Base-by-base conservation (phyloP, 1,139 yeast genomes). In the Yamadazyma aaseri region DNA sequence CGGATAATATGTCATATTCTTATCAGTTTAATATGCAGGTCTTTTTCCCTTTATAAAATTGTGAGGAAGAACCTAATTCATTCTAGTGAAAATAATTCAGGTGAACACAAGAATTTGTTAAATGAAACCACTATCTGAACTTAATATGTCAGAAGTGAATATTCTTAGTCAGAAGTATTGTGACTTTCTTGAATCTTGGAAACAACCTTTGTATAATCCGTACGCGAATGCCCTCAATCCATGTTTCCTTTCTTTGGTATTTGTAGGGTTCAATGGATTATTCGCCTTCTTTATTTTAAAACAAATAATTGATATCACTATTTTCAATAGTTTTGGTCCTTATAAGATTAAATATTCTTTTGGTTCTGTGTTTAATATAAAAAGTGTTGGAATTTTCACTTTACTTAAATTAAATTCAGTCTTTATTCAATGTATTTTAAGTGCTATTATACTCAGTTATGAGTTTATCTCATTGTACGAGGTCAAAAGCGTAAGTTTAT, bases 201-300 rank as follows among this genome's bases (percentile, higher is more conserved):
- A 35, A n/a, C n/a, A 38, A 4, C 65, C 65, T 7, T 49, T 60
- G 31, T 51, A 44, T 29, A 42, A 49, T 34, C 52, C 56, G 6
- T 27, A 34, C 17, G 43, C 41, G n/a, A 64, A 61, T 43, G 49
- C 61, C 13, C 39, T 63, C 14, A 58, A 62, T 41, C 69, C 70
- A 1, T 52, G 61, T 33, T 64, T 64, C 38, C 42, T 62, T 18
- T 50, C 59, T n/a, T 47, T 51, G 17, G 39, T 53, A 4, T 44
- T 47, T 5, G 31, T 48, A 4, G 26, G 16, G 1, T 5, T 27
- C 2, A 33, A 28, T 20, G 10, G 35, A 6, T 17, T 39, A 6
- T 35, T 46, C 16, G 9, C 32, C 4, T 15, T 42, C 5, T 41
- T 44, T 1, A 28, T 42, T 5, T 1, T 48, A 2, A 39, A 28